Evolutionary conservation across 2,329 filamentous ascomycete genomes (phyloP).

Genomic region (Cordyceps farinosa): DNA sequence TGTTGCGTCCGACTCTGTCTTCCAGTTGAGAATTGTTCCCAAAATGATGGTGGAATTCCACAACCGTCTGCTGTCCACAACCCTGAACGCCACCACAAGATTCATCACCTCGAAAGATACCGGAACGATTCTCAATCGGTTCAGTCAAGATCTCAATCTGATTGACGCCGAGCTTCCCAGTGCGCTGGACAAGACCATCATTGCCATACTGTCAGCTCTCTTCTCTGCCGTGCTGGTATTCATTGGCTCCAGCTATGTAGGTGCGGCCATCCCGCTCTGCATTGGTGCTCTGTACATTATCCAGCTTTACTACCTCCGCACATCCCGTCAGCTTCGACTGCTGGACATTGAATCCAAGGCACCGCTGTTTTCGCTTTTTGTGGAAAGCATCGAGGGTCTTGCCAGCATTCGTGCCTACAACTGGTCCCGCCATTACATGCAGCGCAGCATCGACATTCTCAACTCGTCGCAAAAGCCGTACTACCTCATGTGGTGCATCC

Average conservation of each 20-base stretch:
- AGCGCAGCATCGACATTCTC: conserved; percentile 28
- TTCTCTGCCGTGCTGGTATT: conserved; percentile 40
- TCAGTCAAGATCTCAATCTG: conserved; percentile 39
- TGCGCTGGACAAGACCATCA: conserved; percentile 27
- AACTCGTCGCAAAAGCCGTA: conserved; percentile 31
- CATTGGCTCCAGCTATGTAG: conserved; percentile 43
- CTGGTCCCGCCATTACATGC: conserved; percentile 25
- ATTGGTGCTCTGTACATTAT: conserved; percentile 25
- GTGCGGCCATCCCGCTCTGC: conserved; percentile 41
- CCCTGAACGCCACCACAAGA: conserved; percentile 32
- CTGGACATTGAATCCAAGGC: conserved; percentile 32
- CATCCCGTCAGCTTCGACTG: conserved; percentile 31
- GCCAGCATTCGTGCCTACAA: conserved; percentile 34
- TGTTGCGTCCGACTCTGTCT: conserved; percentile 20
- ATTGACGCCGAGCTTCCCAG: conserved; percentile 36
- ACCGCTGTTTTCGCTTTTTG: conserved; percentile 28
- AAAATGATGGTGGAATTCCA: conserved; percentile 25
- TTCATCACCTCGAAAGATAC: conserved; percentile 37
- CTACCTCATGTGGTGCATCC: conserved; percentile 45
- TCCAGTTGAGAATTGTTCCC: conserved; percentile 27
- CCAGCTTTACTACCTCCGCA: conserved; percentile 31
- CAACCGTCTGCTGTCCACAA: conserved; percentile 26
- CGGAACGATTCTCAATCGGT: conserved; percentile 35
- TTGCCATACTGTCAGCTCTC: conserved; percentile 24
- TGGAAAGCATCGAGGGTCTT: conserved; percentile 27